Base-by-base conservation (phyloP, 768 basidiomycete genomes). In the Postia placenta region DNA sequence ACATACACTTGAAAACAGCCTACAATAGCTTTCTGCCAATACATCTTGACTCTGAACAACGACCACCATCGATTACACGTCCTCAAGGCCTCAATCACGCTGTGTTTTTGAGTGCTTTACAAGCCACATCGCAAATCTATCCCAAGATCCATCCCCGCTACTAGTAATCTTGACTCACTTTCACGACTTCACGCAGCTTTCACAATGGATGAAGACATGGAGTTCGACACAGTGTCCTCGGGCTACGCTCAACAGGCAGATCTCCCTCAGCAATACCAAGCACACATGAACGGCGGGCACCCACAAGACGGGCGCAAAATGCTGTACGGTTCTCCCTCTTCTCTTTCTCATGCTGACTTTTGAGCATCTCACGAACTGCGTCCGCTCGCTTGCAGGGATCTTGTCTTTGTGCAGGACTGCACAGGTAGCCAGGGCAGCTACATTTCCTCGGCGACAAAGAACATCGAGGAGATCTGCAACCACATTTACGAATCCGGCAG, bases 341-440 rank as follows among this genome's bases (percentile, higher is more conserved):
- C 11, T 24, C 42, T 38, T 25, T 44, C 20, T 11, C 38, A 39
- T n/a, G 12, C 20, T 22, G 12, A 11, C 15, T 26, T 14, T 48
- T 5, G 39, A 48, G 14, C 36, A 40, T 40, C 47, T 48, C 28
- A 38, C 30, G 28, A 15, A 15, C 15, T 33, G 25, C 36, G 6
- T 28, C 28, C 27, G 23, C 17, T 17, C 19, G 17, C 50, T 23
- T 27, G 28, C 64, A 92, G 90, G 51, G 93, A 96, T 69, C 81
- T 96, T 51, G 92, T 93, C 40, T 96, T 96, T 71, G 80, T 96
- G 17, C 90, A 95, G 64, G 92, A 96, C 69, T 94, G 92, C 67
- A 96, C 92, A 5, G 92, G 92, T 12, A 89, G 86, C 59, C 90
- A 92, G 58, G 88, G 87, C 27, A 86, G 83, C 62, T 92, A 92